Evolutionary conservation across 306 rosid species (phyloP), one percentile per base, ranked within the genome.

Genomic region (Trichosanthes cucumerina): DNA sequence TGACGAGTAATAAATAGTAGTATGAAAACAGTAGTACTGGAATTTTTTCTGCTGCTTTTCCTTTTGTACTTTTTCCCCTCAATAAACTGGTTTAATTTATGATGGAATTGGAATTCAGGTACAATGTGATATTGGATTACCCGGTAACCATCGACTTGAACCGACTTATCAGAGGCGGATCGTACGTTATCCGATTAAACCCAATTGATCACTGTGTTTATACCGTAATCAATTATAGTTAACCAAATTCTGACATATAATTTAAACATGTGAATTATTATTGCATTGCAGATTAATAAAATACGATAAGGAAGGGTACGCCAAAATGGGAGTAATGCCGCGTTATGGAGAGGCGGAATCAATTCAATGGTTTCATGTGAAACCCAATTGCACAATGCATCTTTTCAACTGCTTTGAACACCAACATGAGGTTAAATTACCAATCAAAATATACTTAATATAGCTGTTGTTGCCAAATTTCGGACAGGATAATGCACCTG

Each of bases 311-410:
- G 82, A 88, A 46, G 91, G 73, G 39, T 85, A 85, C 36, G 89
- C 96, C 24, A 89, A 88, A 79, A 93, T 93, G 44, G 95, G 95
- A 26, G 81, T 91, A 21, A 91, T 93, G 93, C 96, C 93, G 52
- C 96, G 87, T 77, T 89, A 81, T 60, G 92, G 96, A 26, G 80
- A 88, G 79, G 84, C 90, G 21, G 60, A 75, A 78, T 88, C 93
- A 78, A 73, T 91, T 76, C 66, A 66, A 50, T 93, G 98, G 98
- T 91, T 91, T 84, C 62, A 81, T 0, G 95, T 91, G 46, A 81
- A 87, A 81, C 91, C 90, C 69, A 86, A 84, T 56, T 89, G 91
- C 84, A 87, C 93, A 12, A 80, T 91, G 80, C 96, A 87, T 80
- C 84, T 88, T 36, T 75, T 93, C 82, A 91, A 89, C 81, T 83